Base-by-base conservation (phyloP, 139 green algal genomes). In the Micromonas commoda region DNA sequence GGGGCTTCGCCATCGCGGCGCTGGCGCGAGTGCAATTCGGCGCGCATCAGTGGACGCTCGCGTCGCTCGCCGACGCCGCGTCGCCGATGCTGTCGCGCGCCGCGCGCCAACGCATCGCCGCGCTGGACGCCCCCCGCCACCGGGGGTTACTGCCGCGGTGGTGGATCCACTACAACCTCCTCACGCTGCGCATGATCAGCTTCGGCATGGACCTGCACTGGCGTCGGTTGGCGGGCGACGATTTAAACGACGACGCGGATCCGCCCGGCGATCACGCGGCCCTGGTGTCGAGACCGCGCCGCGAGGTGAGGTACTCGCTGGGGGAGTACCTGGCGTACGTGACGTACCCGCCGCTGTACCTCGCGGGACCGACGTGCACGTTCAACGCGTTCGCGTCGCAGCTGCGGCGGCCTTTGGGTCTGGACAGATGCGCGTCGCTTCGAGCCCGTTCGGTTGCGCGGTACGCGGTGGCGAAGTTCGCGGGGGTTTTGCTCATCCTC, bases 271-370 rank as follows among this genome's bases (percentile, higher is more conserved):
- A 51, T 16, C 32, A 71, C 31, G n/a, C 51, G 5, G 32, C 32
- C 4, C 5, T 38, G 5, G 29, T 35, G 5, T 68, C 71, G 61
- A 53, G 23, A 38, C 9, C 20, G 3, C 71, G 72, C 2, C 71
- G 64, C 3, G 31, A 75, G 33, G 0, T 9, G 1, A 20, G 6
- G 20, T 86, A 82, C 67, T 60, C 33, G 21, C 61, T 72, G 4
- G 29, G 13, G 1, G 20, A 31, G 3, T 92, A 88, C 79, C 68
- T 96, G 6, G 83, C 82, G 5, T 94, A 97, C 68, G 71, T 80
- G 3, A 66, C 96, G 21, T 97, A 97, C 79, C 85, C 88, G 0
- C 93, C 93, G n/a, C 82, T 97, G 29, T 97, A 97, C 83, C 88
- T 97, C 37, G 92, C 93, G 1, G 93, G 93, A 0, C 93, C 93